Percentiles rank a stretch among this genome's conserved stretches.
phyloP scores from a whole-genome alignment of 257 asterid species.

The Nicotiana benthamiana region DNA sequence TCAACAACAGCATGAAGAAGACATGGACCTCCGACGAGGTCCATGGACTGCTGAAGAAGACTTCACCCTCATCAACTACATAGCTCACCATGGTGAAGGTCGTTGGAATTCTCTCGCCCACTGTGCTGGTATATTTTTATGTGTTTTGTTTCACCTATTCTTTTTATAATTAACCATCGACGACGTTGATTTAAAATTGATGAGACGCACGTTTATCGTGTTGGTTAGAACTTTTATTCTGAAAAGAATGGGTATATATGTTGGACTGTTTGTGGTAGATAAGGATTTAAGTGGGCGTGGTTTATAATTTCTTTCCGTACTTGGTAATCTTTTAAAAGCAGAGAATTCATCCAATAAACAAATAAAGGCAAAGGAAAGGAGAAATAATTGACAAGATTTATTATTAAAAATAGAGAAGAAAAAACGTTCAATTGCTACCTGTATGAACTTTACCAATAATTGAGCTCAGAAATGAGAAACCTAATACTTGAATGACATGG shows the following conservation, averaged over 20 bases:
- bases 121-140: constrained; percentile 43
- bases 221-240: not conserved
- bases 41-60: constrained; percentile 39
- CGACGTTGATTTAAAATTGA: too few relatives aligned
- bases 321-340: constrained; percentile 12
- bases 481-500: not conserved
- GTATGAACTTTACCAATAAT: constrained; percentile 20
- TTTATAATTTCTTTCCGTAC: constrained; percentile 5
- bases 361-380: constrained; percentile 3
- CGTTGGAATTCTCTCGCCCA: constrained; percentile 88
- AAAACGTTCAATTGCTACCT: constrained; percentile 5
- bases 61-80: constrained; percentile 64
- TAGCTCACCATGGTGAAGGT: constrained; percentile 82
- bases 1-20: constrained; percentile 27
- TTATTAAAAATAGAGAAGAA: not conserved
- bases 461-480: not conserved
- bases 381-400: not conserved
- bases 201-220: not conserved
- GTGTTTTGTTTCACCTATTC: not conserved
- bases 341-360: constrained; percentile 6
- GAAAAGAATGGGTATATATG: not conserved
- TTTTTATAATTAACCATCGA: not conserved
- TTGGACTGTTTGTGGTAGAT: not conserved
- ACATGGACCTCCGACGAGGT: constrained; percentile 27
- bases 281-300: constrained; percentile 1